Evolutionary conservation across 106 monocot species (phyloP), one percentile per base, ranked within the genome.

Genomic region (Triglochin maritima): DNA sequence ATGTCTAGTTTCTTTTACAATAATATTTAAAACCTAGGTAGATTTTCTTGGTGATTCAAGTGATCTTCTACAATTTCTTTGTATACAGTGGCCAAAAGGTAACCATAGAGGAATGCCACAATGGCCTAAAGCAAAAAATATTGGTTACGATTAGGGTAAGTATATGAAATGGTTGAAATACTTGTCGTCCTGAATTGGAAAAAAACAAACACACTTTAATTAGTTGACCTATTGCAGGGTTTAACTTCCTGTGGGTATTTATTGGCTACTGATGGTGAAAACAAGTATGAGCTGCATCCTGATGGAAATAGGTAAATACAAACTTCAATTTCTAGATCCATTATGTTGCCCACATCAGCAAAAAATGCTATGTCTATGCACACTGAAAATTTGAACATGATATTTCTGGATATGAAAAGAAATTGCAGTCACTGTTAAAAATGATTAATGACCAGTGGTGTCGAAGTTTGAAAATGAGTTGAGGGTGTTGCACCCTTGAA

Each of bases 41-140:
- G 29, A 29, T 29, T 29, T 29, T 29, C 29, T 29, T 29, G 29
- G 29, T 29, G 29, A 29, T 29, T 29, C 29, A 29, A 29, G 29
- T 29, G 29, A 71, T 66, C 43, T 11, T 46, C 62, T 29, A 62
- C 62, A 44, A 45, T 13, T 47, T 55, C 55, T 49, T 13, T 3
- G 17, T 64, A 48, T 83, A 77, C 74, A 93, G 92, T 83, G 92
- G 85, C 51, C 85, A 93, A 59, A 85, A 78, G 56, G 88, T 93
- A 55, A 77, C 79, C 42, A 81, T 93, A 63, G 79, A 83, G 75
- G 92, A 93, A 75, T 76, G 78, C 50, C 64, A 60, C 74, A 81
- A 79, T 6, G 77, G 60, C 17, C 72, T 74, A 65, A 61, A 62
- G 56, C 65, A 72, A 69, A 48, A 77, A 12, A 60, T 16, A 65